Evolutionary conservation across 345 rosid species (phyloP).

Genomic region (Citropsis articulata): DNA sequence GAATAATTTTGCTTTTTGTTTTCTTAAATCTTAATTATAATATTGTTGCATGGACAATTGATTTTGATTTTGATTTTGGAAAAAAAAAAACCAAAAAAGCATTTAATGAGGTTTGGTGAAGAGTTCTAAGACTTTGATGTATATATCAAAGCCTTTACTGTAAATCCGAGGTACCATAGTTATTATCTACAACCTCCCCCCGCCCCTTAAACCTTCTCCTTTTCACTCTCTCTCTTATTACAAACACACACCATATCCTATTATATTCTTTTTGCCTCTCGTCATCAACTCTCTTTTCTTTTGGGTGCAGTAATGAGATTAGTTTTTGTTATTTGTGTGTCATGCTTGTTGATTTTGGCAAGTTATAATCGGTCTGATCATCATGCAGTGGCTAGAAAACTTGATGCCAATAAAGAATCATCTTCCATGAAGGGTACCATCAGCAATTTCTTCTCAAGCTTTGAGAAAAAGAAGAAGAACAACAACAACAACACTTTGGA

Average conservation of each 20-base stretch:
- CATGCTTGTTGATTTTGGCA: slow-evolving; percentile 14
- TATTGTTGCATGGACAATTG: too few species aligned
- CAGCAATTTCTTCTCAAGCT: slow-evolving; percentile 9
- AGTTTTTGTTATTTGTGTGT: slow-evolving; percentile 4
- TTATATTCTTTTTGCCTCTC: not conserved
- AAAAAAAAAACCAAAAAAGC: not conserved
- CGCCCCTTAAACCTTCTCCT: not conserved
- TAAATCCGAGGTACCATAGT: slow-evolving; percentile 24
- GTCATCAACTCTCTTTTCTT: not conserved
- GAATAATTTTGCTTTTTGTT: not conserved
- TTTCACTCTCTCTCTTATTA: not conserved
- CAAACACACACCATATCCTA: not conserved
- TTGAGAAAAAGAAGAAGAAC: slow-evolving; percentile 3
- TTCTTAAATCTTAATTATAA: too few species aligned
- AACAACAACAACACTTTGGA: slow-evolving; percentile 1
- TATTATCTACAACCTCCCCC: slow-evolving; percentile 11
- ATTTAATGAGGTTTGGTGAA: slow-evolving; percentile 33
- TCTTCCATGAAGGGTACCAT: not conserved
- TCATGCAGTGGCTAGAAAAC: not conserved
- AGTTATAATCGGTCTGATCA: not conserved
- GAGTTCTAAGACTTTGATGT: slow-evolving; percentile 24
- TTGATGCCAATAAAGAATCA: not conserved
- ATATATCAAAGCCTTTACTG: slow-evolving; percentile 14
- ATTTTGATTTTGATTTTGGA: too few species aligned
- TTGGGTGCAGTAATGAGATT: slow-evolving; percentile 29